phyloP scores from a whole-genome alignment of 1,284 basidiomycete genomes.

The Porodaedalea pini region DNA sequence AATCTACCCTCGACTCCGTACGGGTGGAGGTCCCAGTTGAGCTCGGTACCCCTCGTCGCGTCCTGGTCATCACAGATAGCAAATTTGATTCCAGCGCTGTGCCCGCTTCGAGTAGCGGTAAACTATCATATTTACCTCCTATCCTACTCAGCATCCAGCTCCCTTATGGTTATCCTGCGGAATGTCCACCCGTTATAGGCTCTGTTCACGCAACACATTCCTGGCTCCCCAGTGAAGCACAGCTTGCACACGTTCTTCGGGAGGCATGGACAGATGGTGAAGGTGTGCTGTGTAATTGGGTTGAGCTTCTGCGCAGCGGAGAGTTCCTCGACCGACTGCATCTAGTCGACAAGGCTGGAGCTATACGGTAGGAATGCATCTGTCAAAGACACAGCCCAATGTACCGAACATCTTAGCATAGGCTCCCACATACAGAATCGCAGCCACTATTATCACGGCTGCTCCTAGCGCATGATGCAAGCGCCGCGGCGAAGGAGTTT shows the following conservation, averaged over 20 bases:
- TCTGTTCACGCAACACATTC: conserved; percentile 54
- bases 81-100: conserved; percentile 3
- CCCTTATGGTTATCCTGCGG: conserved; percentile 54
- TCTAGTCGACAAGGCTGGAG: conserved; percentile 30
- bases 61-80: conserved; percentile 37
- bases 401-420: conserved; percentile 28
- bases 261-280: conserved; percentile 60
- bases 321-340: conserved; percentile 48
- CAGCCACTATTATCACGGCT: conserved; percentile 41
- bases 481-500: conserved; percentile 48
- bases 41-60: conserved; percentile 39
- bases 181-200: conserved; percentile 48
- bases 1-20: conserved; percentile 36
- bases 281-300: conserved; percentile 62
- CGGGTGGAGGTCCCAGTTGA: conserved; percentile 65
- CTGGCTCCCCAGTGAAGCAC: conserved; percentile 48
- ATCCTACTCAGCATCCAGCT: conserved; percentile 54
- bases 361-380: conserved; percentile 42
- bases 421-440: conserved; percentile 55
- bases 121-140: conserved; percentile 55
- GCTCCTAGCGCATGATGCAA: conserved; percentile 47
- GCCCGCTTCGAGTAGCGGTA: conserved; percentile 5
- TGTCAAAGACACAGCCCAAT: conserved; percentile 14
- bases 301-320: conserved; percentile 64
- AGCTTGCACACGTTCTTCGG: conserved; percentile 40